Conservation (phyloP, 768 basidiomycete species). For the Suillus ampliporus region DNA sequence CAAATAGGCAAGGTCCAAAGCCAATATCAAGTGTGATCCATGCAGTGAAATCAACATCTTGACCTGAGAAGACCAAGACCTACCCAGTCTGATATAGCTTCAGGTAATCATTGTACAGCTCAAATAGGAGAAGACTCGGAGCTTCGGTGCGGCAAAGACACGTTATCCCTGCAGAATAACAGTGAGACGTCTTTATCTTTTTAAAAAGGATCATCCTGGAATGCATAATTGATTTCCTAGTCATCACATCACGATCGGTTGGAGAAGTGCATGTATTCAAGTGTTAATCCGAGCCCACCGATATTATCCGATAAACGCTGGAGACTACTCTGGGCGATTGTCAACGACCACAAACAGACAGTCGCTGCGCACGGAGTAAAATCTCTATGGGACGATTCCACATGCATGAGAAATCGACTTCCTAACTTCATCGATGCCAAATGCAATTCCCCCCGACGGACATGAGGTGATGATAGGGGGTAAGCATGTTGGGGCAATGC, state of each 20-base stretch:
- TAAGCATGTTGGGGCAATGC: constrained; percentile 62
- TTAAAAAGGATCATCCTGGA: background rate
- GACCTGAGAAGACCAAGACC: background rate
- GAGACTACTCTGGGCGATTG: background rate
- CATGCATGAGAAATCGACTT: constrained; percentile 66
- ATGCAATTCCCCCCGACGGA: constrained; percentile 53
- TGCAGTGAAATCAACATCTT: background rate
- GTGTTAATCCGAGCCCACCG: background rate
- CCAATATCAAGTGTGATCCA: background rate
- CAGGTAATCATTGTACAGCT: background rate
- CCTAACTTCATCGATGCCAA: constrained; percentile 63
- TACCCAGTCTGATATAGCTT: background rate
- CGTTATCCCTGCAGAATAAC: background rate
- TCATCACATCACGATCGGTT: background rate
- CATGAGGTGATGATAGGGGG: constrained; percentile 63
- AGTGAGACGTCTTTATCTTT: background rate
- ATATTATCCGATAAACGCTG: background rate
- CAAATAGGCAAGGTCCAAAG: background rate
- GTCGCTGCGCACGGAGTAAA: background rate
- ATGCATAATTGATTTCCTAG: background rate
- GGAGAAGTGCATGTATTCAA: background rate
- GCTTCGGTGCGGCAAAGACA: background rate
- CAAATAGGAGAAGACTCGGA: background rate
- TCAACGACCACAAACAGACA: background rate
- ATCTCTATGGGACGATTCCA: constrained; percentile 36